Evolutionary conservation across 2,329 filamentous ascomycete genomes (phyloP), one percentile per base, ranked within the genome.

Genomic region (Pseudogymnoascus sp.): DNA sequence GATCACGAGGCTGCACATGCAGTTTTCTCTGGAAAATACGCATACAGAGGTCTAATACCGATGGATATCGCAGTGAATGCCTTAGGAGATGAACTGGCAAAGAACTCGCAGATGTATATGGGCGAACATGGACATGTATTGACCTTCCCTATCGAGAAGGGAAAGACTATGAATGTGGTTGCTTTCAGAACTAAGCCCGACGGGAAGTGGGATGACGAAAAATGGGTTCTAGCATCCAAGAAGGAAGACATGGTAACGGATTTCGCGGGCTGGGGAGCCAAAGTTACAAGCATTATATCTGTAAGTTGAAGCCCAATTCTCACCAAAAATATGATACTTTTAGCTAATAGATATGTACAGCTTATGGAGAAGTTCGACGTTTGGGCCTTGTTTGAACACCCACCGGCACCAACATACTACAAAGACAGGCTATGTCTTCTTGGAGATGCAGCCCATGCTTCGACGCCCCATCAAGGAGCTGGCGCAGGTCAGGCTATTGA

Each of bases 391-490:
- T 82, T 80, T 68, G 73, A 82, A 59, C 77, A 81, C 63, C 73
- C 71, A 9, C 76, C 76, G 7, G 77, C 79, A 5, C 71, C 70
- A 23, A 70, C 66, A 9, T 82, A 78, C 46, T 76, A 74, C 67
- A 75, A 75, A 23, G 76, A 75, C 6, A 74, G 78, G 0, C 68
- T 82, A 23, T 79, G 77, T 38, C 76, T 88, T 1, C 72, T 84
- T 0, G 86, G 85, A 12, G 85, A 88, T 68, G 84, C 85, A 0
- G 86, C 85, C 0, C 85, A 88, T 69, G 84, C 84, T 0, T 82
- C 82, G 40, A 82, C 84, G 0, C 85, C 85, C 0, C 81, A 84
- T 40, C 81, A 85, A 28, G 85, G 84, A 0, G 79, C 84, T 1
- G 85, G 85, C 2, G 80, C 82, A 0, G 83, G 82, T 1, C 79